Evolutionary conservation across 169 alveolate species (phyloP), one percentile per base, ranked within the genome.

Genomic region (Eimeria tenella): DNA sequence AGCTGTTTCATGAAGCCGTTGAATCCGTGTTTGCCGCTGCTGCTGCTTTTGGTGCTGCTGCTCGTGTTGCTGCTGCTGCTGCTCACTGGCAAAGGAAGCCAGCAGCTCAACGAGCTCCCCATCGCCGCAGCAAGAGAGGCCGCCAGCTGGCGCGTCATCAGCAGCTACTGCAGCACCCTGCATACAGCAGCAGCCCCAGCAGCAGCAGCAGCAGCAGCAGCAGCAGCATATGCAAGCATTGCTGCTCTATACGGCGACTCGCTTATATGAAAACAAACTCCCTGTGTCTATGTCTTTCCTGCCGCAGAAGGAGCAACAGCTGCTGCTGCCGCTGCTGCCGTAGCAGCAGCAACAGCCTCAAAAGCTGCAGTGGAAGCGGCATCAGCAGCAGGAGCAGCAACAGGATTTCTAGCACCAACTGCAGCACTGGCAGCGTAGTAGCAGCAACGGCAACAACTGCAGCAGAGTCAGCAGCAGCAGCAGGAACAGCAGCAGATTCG

Each of bases 141-240:
- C 4, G 91, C 63, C 58, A 4, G 21, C 58, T 4, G 81, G 58
- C 19, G 17, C 79, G 19, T 63, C 89, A 1, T 53, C 74, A 17
- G 74, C 75, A 25, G 91, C 91, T 83, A 60, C 68, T 83, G 71
- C 91, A 21, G 79, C 49, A 4, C 91, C 91, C 79, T 83, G 91
- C 79, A 42, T n/a, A 31, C 52, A 81, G n/a, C 19, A 56, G 17
- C 53, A 56, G 5, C 65, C 49, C 10, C 52, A 4, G 90, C 90
- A 81, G 56, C 56, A 58, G 56, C 53, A 10, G 50, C 91, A 83
- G 60, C 75, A 83, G 77, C 75, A 83, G 63, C 63, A 83, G 91
- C 91, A 83, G 91, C 91, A 81, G 55, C 81, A 71, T 31, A 31
- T 31, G 42, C 42, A 58, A 17, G 68, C 21, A 58, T 11, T 10